Evolutionary conservation across 345 rosid species (phyloP).

Genomic region (Tarenaya hassleriana): DNA sequence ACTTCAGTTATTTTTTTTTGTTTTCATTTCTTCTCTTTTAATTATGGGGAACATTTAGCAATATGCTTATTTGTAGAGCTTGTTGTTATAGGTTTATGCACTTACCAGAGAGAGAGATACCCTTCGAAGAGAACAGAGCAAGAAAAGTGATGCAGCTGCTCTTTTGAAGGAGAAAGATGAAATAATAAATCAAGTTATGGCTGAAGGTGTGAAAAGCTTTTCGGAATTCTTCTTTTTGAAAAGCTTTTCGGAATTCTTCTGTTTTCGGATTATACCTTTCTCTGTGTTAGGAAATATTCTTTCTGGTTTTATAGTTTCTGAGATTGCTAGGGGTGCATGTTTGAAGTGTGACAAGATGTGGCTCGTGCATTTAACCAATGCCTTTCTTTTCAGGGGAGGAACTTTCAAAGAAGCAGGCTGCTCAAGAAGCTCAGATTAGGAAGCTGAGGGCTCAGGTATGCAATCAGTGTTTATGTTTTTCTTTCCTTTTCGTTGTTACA

Average conservation of each 20-base stretch:
- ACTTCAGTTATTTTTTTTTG: slow-evolving; percentile 5
- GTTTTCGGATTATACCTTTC: neutral
- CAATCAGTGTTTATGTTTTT: slow-evolving; percentile 1
- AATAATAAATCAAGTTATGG: slow-evolving; percentile 96
- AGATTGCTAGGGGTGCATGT: slow-evolving; percentile 3
- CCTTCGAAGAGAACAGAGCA: slow-evolving; percentile 92
- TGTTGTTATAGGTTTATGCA: slow-evolving; percentile 68
- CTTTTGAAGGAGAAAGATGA: slow-evolving; percentile 99
- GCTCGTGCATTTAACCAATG: slow-evolving; percentile 10
- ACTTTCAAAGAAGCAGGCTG: slow-evolving; percentile 97
- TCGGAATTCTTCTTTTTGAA: slow-evolving; percentile 14
- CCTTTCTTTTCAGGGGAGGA: slow-evolving; percentile 68
- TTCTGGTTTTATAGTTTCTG: slow-evolving; percentile 3
- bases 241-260: slow-evolving; percentile 21
- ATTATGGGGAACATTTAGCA: neutral
- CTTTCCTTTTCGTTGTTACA: slow-evolving; percentile 15
- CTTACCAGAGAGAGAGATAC: slow-evolving; percentile 97
- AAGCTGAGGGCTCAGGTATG: slow-evolving; percentile 96
- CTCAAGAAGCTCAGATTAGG: slow-evolving; percentile 90
- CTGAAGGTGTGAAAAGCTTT: slow-evolving; percentile 69
- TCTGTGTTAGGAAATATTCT: neutral
- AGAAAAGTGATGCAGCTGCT: slow-evolving; percentile 92
- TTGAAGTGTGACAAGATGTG: neutral
- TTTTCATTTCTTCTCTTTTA: slow-evolving; percentile 9
- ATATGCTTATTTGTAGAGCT: slow-evolving; percentile 13